These are phyloP conservation scores for Paramecium sexaurelia DNA, from an alignment of 73 alveolate species.

Conservation along the genomic window DNA sequence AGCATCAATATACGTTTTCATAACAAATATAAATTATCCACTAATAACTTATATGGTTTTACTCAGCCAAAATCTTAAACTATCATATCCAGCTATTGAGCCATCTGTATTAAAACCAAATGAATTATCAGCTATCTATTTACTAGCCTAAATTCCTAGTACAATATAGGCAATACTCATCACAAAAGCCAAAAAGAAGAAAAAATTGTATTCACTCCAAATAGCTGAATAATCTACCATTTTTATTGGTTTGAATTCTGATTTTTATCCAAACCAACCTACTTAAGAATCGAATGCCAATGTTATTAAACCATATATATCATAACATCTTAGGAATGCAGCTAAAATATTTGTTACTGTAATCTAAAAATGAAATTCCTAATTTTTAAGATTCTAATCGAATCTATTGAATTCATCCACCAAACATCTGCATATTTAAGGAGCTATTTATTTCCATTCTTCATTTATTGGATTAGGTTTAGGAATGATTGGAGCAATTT, in stretches of 20 bases:
- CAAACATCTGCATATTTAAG: neutral
- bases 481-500: neutral
- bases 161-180: neutral
- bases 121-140: neutral
- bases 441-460: neutral
- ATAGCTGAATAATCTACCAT: neutral
- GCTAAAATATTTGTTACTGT: slow-evolving; percentile 8
- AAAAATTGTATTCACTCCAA: neutral
- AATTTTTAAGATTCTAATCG: neutral
- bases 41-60: neutral
- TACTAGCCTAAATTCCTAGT: neutral
- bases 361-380: neutral
- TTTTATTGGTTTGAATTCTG: neutral
- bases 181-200: neutral
- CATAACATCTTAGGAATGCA: neutral
- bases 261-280: slow-evolving; percentile 10
- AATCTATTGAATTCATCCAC: neutral
- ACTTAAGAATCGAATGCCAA: neutral
- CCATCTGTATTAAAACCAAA: neutral
- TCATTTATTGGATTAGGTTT: neutral
- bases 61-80: neutral
- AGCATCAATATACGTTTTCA: slow-evolving; percentile 19
- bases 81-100: neutral
- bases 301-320: slow-evolving; percentile 2
- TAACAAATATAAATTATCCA: neutral